Conservation (phyloP, 305 asterid species). For the Rubia peregrina region DNA sequence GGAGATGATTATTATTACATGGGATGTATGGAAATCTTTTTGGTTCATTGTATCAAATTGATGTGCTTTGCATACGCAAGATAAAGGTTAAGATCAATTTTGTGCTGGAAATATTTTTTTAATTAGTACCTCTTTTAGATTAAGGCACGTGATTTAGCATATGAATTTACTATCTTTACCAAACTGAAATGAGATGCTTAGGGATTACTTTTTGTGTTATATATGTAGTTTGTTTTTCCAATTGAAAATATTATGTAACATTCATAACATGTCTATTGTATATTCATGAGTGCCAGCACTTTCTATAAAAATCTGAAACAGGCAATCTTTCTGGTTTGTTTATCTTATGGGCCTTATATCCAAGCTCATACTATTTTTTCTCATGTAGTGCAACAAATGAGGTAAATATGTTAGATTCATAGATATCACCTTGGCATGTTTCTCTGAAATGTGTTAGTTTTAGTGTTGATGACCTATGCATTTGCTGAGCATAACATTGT, state of each 20-base stretch:
- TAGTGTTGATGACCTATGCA: not conserved
- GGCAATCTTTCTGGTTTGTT: not conserved
- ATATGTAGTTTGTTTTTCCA: not conserved
- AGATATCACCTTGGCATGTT: not conserved
- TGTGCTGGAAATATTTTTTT: too few relatives aligned
- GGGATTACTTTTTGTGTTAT: too few relatives aligned
- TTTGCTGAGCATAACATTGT: not conserved
- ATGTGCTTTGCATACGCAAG: constrained; percentile 55
- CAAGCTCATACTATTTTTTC: not conserved
- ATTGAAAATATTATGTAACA: not conserved
- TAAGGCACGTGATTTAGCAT: too few relatives aligned
- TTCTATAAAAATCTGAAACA: not conserved
- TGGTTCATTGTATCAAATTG: constrained; percentile 76
- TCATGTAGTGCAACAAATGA: not conserved
- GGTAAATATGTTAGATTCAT: not conserved
- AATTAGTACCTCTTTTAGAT: too few relatives aligned
- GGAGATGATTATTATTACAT: constrained; percentile 91
- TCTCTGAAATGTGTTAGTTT: not conserved
- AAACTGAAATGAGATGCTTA: too few relatives aligned
- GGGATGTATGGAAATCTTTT: constrained; percentile 93
- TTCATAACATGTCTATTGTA: not conserved
- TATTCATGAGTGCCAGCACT: not conserved
- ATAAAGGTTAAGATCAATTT: too few relatives aligned
- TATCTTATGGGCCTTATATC: not conserved
- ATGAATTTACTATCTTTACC: too few relatives aligned